Percentiles rank a stretch among this genome's conserved stretches.
Evolutionary conservation across 495 filamentous ascomycete genomes (phyloP).

Genomic region (Lasiosphaeria ovina): DNA sequence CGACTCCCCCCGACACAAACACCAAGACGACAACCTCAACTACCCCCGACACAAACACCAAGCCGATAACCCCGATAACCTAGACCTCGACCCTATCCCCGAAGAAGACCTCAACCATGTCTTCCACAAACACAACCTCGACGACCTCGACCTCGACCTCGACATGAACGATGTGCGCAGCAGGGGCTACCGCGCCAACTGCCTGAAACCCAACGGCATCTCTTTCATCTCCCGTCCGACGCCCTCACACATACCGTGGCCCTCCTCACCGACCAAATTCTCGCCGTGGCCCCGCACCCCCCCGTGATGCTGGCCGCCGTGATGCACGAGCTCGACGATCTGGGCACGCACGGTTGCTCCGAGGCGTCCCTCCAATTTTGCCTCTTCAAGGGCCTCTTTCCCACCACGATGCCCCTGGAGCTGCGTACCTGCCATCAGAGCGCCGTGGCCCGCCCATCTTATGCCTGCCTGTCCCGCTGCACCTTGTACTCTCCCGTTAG

Average conservation of each 20-base stretch:
- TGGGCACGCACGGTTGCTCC: constrained; percentile 6
- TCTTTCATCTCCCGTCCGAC: constrained; percentile 11
- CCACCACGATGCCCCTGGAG: background rate
- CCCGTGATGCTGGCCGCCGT: background rate
- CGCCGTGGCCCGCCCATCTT: background rate
- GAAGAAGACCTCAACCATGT: background rate
- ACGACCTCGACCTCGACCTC: background rate
- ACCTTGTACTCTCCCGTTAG: constrained; percentile 1
- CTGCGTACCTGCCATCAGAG: background rate
- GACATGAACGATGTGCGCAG: background rate
- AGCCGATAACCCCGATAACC: background rate
- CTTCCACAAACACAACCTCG: background rate
- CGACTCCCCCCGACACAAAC: background rate
- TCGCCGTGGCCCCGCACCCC: constrained; percentile 2
- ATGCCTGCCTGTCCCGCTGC: constrained; percentile 1
- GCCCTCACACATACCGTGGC: constrained; percentile 5
- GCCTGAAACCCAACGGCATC: constrained; percentile 10
- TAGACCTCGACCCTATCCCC: background rate
- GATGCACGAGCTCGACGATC: constrained; percentile 5
- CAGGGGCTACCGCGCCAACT: constrained; percentile 6
- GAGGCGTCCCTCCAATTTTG: background rate
- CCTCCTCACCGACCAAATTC: constrained; percentile 9
- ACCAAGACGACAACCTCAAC: background rate
- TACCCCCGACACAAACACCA: background rate
- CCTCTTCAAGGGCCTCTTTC: constrained; percentile 7